Evolutionary conservation across 352 stramenopile species (phyloP), one percentile per base, ranked within the genome.

Genomic region (Pythium plurisporium): DNA sequence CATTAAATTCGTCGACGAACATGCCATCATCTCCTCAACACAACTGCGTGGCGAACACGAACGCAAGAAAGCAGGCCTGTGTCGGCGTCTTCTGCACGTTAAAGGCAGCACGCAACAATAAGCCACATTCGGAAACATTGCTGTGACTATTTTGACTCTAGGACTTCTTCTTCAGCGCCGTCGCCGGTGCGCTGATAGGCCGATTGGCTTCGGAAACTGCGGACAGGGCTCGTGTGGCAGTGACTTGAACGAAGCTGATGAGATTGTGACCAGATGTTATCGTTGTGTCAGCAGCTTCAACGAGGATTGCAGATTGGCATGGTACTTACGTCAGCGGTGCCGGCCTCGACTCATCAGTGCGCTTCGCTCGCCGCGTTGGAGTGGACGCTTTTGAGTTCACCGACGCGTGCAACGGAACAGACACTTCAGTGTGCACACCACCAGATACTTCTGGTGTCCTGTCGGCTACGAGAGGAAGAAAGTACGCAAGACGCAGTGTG

Each of bases 141-240:
- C 4, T 41, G 23, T 53, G 12, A 25, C 2, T 44, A 36, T 17
- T 43, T 19, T 33, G 17, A 26, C 54, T 54, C 7, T 41, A 59
- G 3, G 41, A 26, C 33, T 82, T 87, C 51, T 74, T 87, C 53
- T 86, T 87, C 15, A 69, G 26, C 2, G 57, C 57, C 25, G 67
- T 42, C 7, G 60, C 66, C n/a, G 79, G 76, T 1, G 79, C 79
- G 37, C 79, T 89, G 36, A 89, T 89, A 1, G 59, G 65, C 8
- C 48, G 50, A 37, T 70, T 70, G 3, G 59, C 55, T 29, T 64
- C 53, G 10, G 8, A 12, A 5, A 17, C 43, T 22, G 33, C 31
- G 29, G 42, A 14, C 22, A 52, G 45, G 30, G 52, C 45, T 74
- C 76, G 22, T 62, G 70, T 22, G 61, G 70, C 68, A 8, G 60